Evolutionary conservation across 169 alveolate species (phyloP).

Genomic region (Plasmodium reichenowi): DNA sequence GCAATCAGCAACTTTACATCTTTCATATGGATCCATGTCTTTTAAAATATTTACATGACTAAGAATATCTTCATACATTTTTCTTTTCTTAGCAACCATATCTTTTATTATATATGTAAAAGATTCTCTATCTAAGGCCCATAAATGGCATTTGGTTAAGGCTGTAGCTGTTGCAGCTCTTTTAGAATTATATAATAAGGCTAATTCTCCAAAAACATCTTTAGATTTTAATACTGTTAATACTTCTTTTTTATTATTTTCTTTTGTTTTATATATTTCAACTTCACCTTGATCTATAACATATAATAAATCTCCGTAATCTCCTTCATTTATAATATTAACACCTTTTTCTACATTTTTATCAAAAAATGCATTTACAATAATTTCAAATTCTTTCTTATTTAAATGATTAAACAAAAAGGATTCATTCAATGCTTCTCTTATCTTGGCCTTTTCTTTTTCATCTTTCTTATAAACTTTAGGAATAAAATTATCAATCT

Average conservation of each 20-base stretch:
- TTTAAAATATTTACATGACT: conserved; percentile 90
- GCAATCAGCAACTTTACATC: conserved; percentile 94
- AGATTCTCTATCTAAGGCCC: conserved; percentile 95
- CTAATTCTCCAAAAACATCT: conserved; percentile 97
- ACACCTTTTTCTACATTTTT: conserved; percentile 83
- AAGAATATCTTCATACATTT: conserved; percentile 92
- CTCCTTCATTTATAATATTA: conserved; percentile 95
- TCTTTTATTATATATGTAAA: conserved; percentile 96
- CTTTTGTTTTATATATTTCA: conserved; percentile 90
- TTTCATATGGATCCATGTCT: conserved; percentile 94
- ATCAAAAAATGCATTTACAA: conserved; percentile 93
- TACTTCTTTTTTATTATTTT: conserved; percentile 78
- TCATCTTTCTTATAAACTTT: conserved; percentile 87
- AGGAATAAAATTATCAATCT: conserved; percentile 87
- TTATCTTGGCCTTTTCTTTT: conserved; percentile 86
- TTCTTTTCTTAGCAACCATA: conserved; percentile 94
- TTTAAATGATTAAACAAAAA: conserved; percentile 90
- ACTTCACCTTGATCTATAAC: conserved; percentile 94
- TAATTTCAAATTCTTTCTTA: conserved; percentile 86
- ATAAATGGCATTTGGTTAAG: conserved; percentile 89
- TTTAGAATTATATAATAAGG: conserved; percentile 95
- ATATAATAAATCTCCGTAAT: conserved; percentile 94
- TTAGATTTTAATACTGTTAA: conserved; percentile 90
- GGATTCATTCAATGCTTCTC: conserved; percentile 83
- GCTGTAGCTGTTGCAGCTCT: conserved; percentile 97